These are phyloP conservation scores for Capsella rubella DNA, from an alignment of 441 rosid species.

Conservation along the genomic window DNA sequence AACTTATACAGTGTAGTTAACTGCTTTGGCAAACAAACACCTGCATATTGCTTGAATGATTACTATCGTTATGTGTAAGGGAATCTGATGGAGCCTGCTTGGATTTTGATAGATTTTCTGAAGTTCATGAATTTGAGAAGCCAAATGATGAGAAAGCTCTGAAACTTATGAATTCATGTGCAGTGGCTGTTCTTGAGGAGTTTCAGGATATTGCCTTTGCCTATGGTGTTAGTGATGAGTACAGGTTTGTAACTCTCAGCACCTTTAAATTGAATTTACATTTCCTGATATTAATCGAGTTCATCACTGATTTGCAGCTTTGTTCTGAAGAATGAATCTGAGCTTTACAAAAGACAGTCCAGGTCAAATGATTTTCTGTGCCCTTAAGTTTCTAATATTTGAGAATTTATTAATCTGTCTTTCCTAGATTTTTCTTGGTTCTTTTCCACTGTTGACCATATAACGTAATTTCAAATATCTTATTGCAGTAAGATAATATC, in stretches of 20 bases:
- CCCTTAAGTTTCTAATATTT: not conserved
- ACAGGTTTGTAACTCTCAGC: conserved; percentile 55
- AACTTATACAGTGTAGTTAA: not conserved
- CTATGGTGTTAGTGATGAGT: conserved; percentile 95
- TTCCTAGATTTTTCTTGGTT: not conserved
- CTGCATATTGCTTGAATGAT: conserved; percentile 3
- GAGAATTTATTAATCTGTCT: not conserved
- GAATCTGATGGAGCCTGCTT: conserved; percentile 39
- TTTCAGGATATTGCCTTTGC: conserved; percentile 72
- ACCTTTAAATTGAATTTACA: conserved; percentile 13
- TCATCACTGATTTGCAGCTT: conserved; percentile 59
- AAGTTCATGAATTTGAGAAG: conserved; percentile 86
- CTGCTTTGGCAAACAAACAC: not conserved
- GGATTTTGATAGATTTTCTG: conserved; percentile 74
- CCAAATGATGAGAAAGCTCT: conserved; percentile 90
- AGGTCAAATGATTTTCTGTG: conserved; percentile 50
- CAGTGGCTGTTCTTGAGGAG: conserved; percentile 73
- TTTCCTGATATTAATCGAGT: conserved; percentile 27
- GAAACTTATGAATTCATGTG: conserved; percentile 94
- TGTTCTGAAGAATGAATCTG: conserved; percentile 71
- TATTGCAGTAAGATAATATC: conserved; percentile 69
- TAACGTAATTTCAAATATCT: not conserved
- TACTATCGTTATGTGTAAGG: conserved; percentile 34
- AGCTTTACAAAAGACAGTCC: conserved; percentile 62
- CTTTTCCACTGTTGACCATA: not conserved